These are phyloP conservation scores for Colletotrichum graminicola DNA, from an alignment of 2,329 filamentous ascomycete genomes.

Conservation along the genomic window DNA sequence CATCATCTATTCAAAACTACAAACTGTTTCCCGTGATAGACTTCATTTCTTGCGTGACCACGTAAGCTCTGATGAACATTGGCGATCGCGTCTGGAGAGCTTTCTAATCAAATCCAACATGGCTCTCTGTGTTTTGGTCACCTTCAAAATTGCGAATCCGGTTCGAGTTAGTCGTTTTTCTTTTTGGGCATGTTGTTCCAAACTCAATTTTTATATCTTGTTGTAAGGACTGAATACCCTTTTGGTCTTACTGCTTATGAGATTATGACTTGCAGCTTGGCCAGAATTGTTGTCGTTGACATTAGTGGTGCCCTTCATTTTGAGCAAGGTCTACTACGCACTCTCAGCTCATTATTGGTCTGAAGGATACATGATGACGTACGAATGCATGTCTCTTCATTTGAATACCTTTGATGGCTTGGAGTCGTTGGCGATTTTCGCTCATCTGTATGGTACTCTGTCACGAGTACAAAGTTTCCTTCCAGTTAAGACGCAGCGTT, in stretches of 20 bases:
- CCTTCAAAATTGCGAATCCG: not conserved
- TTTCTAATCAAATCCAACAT: not conserved
- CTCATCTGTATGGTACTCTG: too few relatives aligned
- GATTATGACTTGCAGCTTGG: too few relatives aligned
- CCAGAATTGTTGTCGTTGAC: too few relatives aligned
- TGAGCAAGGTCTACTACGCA: not conserved
- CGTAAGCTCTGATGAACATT: not conserved
- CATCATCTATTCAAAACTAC: not conserved
- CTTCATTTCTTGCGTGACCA: not conserved
- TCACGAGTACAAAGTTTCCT: not conserved
- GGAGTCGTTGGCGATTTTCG: not conserved
- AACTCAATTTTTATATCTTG: not conserved
- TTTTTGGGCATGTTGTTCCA: not conserved
- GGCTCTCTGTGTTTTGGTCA: not conserved
- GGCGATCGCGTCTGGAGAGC: not conserved
- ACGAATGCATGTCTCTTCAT: not conserved
- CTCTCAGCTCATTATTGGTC: not conserved
- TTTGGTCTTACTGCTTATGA: not conserved
- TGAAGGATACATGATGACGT: too few relatives aligned
- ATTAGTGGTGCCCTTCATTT: not conserved
- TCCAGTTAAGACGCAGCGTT: too few relatives aligned
- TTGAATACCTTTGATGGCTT: not conserved
- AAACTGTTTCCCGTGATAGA: not conserved
- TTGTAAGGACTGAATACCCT: not conserved
- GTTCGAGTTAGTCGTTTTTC: too few relatives aligned